phyloP scores from a whole-genome alignment of 495 filamentous ascomycete species.

The Chaetomium tenue region DNA sequence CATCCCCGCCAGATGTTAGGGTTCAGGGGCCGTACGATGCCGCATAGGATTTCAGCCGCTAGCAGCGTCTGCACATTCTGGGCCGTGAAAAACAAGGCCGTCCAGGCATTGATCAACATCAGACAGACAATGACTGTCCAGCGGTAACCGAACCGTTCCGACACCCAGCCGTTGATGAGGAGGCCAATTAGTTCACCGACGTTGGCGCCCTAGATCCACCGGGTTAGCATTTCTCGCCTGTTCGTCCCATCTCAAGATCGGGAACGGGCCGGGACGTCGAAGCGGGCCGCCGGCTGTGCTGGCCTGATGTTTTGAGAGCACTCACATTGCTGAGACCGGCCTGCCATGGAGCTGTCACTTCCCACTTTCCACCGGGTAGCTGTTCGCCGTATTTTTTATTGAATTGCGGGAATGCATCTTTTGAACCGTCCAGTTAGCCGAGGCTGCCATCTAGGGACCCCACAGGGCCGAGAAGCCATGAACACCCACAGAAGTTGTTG shows the following conservation, averaged over 20 bases:
- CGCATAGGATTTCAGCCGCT: constrained; percentile 71
- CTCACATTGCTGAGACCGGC: constrained; percentile 69
- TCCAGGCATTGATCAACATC: constrained; percentile 63
- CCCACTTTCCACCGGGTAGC: constrained; percentile 56
- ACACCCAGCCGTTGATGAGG: constrained; percentile 71
- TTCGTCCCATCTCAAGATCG: constrained; percentile 11
- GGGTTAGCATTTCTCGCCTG: neutral
- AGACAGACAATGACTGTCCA: constrained; percentile 71
- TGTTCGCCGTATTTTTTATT: constrained; percentile 66
- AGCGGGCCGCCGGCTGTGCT: neutral
- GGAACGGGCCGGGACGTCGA: neutral
- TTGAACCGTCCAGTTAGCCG: neutral
- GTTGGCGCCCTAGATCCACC: constrained; percentile 34
- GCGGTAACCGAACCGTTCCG: constrained; percentile 70
- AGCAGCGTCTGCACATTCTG: constrained; percentile 65
- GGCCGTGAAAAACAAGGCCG: constrained; percentile 74
- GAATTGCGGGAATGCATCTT: constrained; percentile 59
- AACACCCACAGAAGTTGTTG: constrained; percentile 54
- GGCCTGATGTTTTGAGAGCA: neutral
- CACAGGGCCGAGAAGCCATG: neutral
- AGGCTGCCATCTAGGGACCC: neutral
- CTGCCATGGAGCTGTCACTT: constrained; percentile 74
- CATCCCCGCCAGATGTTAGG: constrained; percentile 25
- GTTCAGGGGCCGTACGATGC: constrained; percentile 50
- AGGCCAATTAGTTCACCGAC: constrained; percentile 73